These are phyloP conservation scores for Cordyceps cateniannulata DNA, from an alignment of 2,329 filamentous ascomycete species.

Conservation along the genomic window DNA sequence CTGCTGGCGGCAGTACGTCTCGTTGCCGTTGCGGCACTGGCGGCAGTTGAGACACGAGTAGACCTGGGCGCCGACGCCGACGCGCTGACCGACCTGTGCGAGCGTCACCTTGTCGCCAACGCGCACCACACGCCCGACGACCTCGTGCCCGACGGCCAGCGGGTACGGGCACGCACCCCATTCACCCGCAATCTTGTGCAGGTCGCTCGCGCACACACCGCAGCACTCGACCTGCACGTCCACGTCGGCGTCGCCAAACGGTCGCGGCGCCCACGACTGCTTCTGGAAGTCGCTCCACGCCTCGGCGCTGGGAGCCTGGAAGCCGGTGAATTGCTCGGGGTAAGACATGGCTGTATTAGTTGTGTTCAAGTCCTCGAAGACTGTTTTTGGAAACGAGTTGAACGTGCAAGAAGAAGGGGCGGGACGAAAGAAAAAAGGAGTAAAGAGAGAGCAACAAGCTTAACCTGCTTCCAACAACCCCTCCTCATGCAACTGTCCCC, in stretches of 20 bases:
- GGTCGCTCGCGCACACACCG: slow-evolving; percentile 67
- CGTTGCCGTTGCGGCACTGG: slow-evolving; percentile 59
- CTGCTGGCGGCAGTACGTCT: slow-evolving; percentile 61
- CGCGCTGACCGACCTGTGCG: slow-evolving; percentile 51
- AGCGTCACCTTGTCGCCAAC: slow-evolving; percentile 56
- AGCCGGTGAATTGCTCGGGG: slow-evolving; percentile 54
- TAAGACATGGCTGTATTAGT: slow-evolving; percentile 28
- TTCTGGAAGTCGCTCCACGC: slow-evolving; percentile 58
- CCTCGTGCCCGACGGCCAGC: slow-evolving; percentile 65
- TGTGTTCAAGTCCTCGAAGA: not conserved
- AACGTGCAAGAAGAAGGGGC: not conserved
- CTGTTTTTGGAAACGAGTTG: not conserved
- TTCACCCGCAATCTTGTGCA: slow-evolving; percentile 63
- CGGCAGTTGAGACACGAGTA: slow-evolving; percentile 59
- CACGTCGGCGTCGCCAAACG: slow-evolving; percentile 80
- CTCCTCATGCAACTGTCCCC: not conserved
- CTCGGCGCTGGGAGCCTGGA: slow-evolving; percentile 50
- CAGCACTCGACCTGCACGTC: slow-evolving; percentile 82
- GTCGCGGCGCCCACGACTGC: slow-evolving; percentile 74
- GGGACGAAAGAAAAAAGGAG: not conserved
- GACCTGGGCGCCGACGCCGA: slow-evolving; percentile 63
- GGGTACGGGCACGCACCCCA: slow-evolving; percentile 60
- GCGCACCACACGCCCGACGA: slow-evolving; percentile 61
- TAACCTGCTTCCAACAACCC: not conserved
- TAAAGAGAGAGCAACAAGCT: not conserved